phyloP scores from a whole-genome alignment of 768 basidiomycete species.

The Lentinula guzmanii region DNA sequence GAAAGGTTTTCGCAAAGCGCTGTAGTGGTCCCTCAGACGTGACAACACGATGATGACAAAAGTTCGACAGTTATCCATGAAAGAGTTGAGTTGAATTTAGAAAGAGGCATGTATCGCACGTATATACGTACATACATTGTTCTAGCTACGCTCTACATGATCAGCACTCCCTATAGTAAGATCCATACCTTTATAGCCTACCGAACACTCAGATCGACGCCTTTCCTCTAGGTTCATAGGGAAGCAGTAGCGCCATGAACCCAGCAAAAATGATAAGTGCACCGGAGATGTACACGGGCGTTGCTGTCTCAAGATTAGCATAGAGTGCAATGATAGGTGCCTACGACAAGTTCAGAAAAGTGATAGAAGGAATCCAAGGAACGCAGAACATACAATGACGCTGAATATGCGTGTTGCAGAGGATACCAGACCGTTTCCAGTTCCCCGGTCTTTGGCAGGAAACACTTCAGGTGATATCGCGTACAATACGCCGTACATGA shows the following conservation, averaged over 20 bases:
- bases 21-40: too few relatives aligned
- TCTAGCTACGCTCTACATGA: too few relatives aligned
- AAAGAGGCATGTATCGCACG: too few relatives aligned
- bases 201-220: constrained; percentile 45
- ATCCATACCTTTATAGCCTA: neutral
- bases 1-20: too few relatives aligned
- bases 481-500: constrained; percentile 76
- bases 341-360: constrained; percentile 22
- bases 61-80: too few relatives aligned
- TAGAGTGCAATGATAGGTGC: constrained; percentile 70
- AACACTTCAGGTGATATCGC: constrained; percentile 67
- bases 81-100: too few relatives aligned
- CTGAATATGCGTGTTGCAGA: constrained; percentile 62
- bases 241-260: constrained; percentile 52
- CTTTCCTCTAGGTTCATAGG: constrained; percentile 72
- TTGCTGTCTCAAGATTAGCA: constrained; percentile 55
- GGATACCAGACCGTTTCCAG: constrained; percentile 60
- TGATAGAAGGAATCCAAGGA: neutral
- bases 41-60: too few relatives aligned
- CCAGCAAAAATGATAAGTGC: constrained; percentile 59
- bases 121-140: too few relatives aligned
- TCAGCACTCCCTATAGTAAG: neutral
- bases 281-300: constrained; percentile 70
- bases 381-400: constrained; percentile 46
- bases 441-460: constrained; percentile 67